Evolutionary conservation across 2,329 filamentous ascomycete species (phyloP).

Genomic region (Thielaviopsis ethacetica): DNA sequence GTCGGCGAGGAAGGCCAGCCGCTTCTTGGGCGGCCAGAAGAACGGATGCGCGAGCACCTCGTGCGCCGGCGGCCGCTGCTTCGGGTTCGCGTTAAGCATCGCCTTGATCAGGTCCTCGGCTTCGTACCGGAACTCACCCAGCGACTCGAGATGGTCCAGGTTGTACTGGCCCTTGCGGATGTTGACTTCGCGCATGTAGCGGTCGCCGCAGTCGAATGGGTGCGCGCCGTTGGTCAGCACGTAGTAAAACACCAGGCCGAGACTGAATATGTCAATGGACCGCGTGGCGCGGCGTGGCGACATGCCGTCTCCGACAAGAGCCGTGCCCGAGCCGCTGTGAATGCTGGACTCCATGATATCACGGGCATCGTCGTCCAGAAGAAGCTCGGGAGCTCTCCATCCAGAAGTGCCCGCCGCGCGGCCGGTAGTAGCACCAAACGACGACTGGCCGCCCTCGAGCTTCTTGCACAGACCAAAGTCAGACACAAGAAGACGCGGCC

Average conservation of each 20-base stretch:
- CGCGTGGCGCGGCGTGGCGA: conserved; percentile 63
- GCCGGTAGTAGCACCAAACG: conserved; percentile 83
- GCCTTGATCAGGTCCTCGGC: conserved; percentile 71
- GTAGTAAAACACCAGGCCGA: conserved; percentile 97
- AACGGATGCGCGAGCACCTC: conserved; percentile 87
- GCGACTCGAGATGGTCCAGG: conserved; percentile 50
- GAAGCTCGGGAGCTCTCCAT: conserved; percentile 89
- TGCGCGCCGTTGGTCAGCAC: conserved; percentile 87
- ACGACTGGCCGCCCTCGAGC: conserved; percentile 83
- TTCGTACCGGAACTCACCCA: conserved; percentile 75
- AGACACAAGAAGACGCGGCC: conserved; percentile 78
- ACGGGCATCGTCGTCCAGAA: conserved; percentile 60
- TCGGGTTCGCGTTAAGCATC: conserved; percentile 50
- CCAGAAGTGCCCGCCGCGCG: conserved; percentile 87
- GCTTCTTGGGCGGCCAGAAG: conserved; percentile 85
- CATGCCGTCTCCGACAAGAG: conserved; percentile 30
- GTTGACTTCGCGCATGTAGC: conserved; percentile 92
- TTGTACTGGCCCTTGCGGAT: conserved; percentile 80
- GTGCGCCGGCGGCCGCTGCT: conserved; percentile 49
- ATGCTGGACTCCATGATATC: conserved; percentile 11
- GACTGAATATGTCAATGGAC: conserved; percentile 92
- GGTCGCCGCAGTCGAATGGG: conserved; percentile 85
- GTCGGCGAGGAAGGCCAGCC: conserved; percentile 84
- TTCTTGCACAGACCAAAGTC: conserved; percentile 98
- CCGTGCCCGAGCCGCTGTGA: conserved; percentile 39